Evolutionary conservation across 768 basidiomycete species (phyloP), one percentile per base, ranked within the genome.

Genomic region (Suillus bovinus): DNA sequence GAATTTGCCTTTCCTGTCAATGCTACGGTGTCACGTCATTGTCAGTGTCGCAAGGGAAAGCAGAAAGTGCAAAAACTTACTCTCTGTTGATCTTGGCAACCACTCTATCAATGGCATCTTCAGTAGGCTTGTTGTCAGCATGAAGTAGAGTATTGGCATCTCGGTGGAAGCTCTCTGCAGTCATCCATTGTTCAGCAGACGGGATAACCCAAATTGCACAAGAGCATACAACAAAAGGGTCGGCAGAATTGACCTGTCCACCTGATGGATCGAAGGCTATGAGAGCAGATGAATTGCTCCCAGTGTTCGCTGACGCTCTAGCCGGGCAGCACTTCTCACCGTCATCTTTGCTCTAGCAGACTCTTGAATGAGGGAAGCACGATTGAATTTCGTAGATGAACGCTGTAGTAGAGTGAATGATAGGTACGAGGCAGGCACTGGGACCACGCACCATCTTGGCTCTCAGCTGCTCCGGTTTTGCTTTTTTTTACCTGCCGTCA

Each of bases 91-190:
- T 88, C 78, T 98, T 96, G 64, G 85, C 79, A 39, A 96, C 88
- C 24, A 99, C 89, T 42, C 91, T 79, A 75, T 99, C 97, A 61
- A 99, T 93, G 6, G 93, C 95, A 53, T 99, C 97, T 70, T 99
- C 96, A 27, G 83, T 86, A 4, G 97, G 97, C 71, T 97, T 97
- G 80, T 85, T 94, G 74, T 99, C 96, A 2, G 93, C 96, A 71
- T 99, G 99, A 13, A 94, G 82, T 22, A 99, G 80, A 4, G 88
- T 93, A 70, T 97, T 96, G 29, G 94, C 93, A 66, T 99, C 96
- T 57, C 96, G 84, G 74, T 99, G 99, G 50, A 99, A 79, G 67
- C 86, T 86, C 65, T 96, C 94, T 31, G 83, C 83, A 29, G 90
- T 88, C 50, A 88, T 76, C 63, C 82, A 83, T 70, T 91, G 90